These are phyloP conservation scores for Hebeloma cylindrosporum DNA, from an alignment of 768 basidiomycete species.

Conservation along the genomic window DNA sequence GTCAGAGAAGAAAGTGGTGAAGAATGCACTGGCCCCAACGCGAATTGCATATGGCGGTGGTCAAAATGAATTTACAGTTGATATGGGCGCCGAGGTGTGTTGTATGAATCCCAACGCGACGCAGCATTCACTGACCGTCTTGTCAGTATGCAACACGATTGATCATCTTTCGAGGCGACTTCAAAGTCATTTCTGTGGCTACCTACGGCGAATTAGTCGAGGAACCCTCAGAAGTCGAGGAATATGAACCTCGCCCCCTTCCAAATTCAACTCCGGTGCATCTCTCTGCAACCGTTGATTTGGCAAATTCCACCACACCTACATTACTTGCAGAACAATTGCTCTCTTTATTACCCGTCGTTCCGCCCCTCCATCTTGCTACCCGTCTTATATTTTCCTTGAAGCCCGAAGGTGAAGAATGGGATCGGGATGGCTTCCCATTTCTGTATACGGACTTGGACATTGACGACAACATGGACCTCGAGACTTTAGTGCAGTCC, in stretches of 20 bases:
- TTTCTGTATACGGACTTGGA: slow-evolving; percentile 63
- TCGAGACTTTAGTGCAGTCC: slow-evolving; percentile 55
- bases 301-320: slow-evolving; percentile 59
- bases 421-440: slow-evolving; percentile 75
- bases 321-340: slow-evolving; percentile 61
- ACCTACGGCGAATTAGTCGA: slow-evolving; percentile 57
- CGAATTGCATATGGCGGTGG: slow-evolving; percentile 71
- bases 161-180: slow-evolving; percentile 79
- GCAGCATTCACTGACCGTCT: background rate
- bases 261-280: slow-evolving; percentile 35
- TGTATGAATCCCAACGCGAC: background rate
- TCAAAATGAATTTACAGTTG: slow-evolving; percentile 61
- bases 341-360: slow-evolving; percentile 57
- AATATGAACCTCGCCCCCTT: slow-evolving; percentile 44
- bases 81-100: slow-evolving; percentile 70
- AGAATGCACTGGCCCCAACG: slow-evolving; percentile 74
- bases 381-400: slow-evolving; percentile 77
- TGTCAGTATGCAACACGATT: slow-evolving; percentile 69
- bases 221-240: slow-evolving; percentile 38
- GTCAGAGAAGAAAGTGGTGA: slow-evolving; percentile 61
- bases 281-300: slow-evolving; percentile 56
- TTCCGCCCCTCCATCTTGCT: slow-evolving; percentile 63
- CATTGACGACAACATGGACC: slow-evolving; percentile 48
- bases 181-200: slow-evolving; percentile 64
- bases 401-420: slow-evolving; percentile 77